A percentile compares a stretch with the other conserved stretches of the same genome.
Conservation (phyloP, 139 green algal species). For the Chlamydomonas urium region DNA sequence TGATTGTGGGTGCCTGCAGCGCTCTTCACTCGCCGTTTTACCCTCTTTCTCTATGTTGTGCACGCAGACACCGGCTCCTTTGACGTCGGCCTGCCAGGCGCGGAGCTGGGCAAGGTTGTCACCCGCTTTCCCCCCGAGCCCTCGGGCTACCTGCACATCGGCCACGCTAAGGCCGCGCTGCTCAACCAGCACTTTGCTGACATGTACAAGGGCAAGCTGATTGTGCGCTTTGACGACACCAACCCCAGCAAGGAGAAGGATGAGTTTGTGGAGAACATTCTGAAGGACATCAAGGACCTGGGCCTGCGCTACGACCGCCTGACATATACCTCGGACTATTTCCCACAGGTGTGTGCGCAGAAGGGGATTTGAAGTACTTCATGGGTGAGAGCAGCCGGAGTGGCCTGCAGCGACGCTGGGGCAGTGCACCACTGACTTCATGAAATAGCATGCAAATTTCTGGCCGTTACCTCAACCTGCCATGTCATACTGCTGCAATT, state of each 20-base stretch:
- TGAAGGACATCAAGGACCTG: slow-evolving; percentile 79
- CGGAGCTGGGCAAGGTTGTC: slow-evolving; percentile 82
- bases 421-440: no score
- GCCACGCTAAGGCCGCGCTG: slow-evolving; percentile 92
- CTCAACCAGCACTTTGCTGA: slow-evolving; percentile 93
- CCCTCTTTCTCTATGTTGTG: no score
- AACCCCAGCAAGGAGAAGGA: slow-evolving; percentile 99
- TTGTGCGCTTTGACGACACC: slow-evolving; percentile 98
- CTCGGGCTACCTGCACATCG: slow-evolving; percentile 88
- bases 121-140: slow-evolving; percentile 98
- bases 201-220: slow-evolving; percentile 82
- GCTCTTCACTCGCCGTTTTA: no score
- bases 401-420: no score
- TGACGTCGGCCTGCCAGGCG: slow-evolving; percentile 80
- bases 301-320: slow-evolving; percentile 71
- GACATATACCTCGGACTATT: slow-evolving; percentile 94
- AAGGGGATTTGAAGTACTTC: no score
- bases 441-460: no score
- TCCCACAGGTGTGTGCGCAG: slow-evolving; percentile 70
- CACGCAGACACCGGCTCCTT: slow-evolving; percentile 57
- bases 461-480: no score
- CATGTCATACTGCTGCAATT: neutral
- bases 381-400: no score
- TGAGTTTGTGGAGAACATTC: slow-evolving; percentile 96
- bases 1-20: no score